A percentile compares a stretch with the other conserved stretches of the same genome.
Evolutionary conservation across 805 yeast species (phyloP).

Genomic region (Metahyphopichia silvanorum): DNA sequence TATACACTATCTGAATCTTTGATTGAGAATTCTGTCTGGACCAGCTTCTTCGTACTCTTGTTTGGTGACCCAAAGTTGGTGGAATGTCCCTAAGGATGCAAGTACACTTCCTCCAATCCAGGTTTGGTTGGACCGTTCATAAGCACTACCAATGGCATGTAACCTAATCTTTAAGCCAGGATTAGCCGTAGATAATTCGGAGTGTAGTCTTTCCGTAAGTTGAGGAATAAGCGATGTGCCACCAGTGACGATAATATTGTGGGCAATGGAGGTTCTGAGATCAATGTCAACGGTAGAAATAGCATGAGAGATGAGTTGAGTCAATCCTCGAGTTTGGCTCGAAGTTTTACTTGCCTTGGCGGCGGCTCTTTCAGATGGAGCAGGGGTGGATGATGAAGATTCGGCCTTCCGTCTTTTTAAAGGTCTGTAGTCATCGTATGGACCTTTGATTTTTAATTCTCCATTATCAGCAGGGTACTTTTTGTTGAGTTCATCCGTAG

Average conservation of each 20-base stretch:
- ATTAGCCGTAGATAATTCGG: conserved; percentile 63
- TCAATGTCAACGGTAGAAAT: conserved; percentile 70
- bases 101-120: conserved; percentile 94
- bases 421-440: conserved; percentile 68
- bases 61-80: conserved; percentile 90
- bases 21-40: conserved; percentile 70
- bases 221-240: conserved; percentile 81
- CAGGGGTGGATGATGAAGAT: conserved; percentile 27
- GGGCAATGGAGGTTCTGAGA: conserved; percentile 80
- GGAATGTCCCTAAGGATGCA: conserved; percentile 88
- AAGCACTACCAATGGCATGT: conserved; percentile 73
- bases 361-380: conserved; percentile 12
- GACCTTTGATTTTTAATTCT: conserved; percentile 41
- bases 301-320: conserved; percentile 57
- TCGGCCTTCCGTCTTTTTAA: conserved; percentile 55
- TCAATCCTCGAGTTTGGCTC: conserved; percentile 45
- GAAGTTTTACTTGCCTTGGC: no score
- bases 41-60: conserved; percentile 89
- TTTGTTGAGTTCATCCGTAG: conserved; percentile 14
- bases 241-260: conserved; percentile 85
- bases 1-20: conserved; percentile 63
- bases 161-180: conserved; percentile 86
- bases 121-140: conserved; percentile 74
- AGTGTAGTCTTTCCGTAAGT: conserved; percentile 68
- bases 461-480: conserved; percentile 49